These are phyloP conservation scores for Rhodotorula sphaerocarpa DNA, from an alignment of 768 basidiomycete genomes.

Conservation along the genomic window DNA sequence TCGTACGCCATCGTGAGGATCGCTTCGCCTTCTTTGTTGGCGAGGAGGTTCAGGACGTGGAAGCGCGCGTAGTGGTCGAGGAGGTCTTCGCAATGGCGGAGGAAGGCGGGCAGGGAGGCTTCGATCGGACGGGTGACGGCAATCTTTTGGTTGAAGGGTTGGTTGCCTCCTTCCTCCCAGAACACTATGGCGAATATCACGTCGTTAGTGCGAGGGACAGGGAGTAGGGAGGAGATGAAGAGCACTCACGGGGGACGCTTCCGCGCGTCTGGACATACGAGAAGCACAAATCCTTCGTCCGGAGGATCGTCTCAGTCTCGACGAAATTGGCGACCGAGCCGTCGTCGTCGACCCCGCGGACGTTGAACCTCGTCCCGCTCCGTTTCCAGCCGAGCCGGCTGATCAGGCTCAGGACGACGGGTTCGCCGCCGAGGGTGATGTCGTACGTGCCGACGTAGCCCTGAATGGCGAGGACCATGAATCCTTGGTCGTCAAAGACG, in stretches of 20 bases:
- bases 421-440: constrained; percentile 62
- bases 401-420: constrained; percentile 70
- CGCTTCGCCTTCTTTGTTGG: constrained; percentile 84
- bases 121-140: constrained; percentile 85
- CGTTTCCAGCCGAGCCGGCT: constrained; percentile 87
- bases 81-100: constrained; percentile 80
- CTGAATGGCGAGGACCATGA: constrained; percentile 85
- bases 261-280: constrained; percentile 92
- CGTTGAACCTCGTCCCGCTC: constrained; percentile 91
- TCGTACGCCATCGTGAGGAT: constrained; percentile 72
- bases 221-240: not conserved
- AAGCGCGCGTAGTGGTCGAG: constrained; percentile 74
- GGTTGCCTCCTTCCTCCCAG: constrained; percentile 95
- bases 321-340: constrained; percentile 94
- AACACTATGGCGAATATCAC: too few species aligned
- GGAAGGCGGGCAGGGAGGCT: constrained; percentile 93
- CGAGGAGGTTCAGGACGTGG: constrained; percentile 85
- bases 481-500: constrained; percentile 73
- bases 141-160: constrained; percentile 78
- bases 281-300: constrained; percentile 74
- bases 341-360: constrained; percentile 46
- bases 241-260: constrained; percentile 76
- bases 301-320: constrained; percentile 70
- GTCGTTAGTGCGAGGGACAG: not conserved
- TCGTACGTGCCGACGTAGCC: constrained; percentile 81